Conservation (phyloP, 306 rosid species). For the Pyrus betulifolia region DNA sequence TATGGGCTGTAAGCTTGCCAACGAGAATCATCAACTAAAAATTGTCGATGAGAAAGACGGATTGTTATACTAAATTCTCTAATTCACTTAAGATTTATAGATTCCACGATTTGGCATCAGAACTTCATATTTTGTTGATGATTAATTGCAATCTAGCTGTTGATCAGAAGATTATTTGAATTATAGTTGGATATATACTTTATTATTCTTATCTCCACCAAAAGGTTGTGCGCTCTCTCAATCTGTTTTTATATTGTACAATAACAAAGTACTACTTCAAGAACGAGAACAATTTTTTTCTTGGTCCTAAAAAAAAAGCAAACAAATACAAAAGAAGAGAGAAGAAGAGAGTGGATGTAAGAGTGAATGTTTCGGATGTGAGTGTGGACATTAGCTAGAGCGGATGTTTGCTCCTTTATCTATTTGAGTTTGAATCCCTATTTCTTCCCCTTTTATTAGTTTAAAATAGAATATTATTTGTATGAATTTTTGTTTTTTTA, state of each 20-base stretch:
- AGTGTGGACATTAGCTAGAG: background rate
- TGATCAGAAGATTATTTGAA: constrained; percentile 1
- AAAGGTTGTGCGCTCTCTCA: background rate
- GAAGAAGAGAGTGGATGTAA: background rate
- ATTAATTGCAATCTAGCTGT: constrained; percentile 22
- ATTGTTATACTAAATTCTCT: constrained; percentile 46
- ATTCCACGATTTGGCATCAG: constrained; percentile 39
- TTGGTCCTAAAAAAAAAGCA: background rate
- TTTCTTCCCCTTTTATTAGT: too few relatives aligned
- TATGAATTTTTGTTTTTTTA: too few relatives aligned
- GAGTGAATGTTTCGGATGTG: too few relatives aligned
- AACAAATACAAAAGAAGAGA: background rate
- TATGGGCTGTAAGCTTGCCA: constrained; percentile 50
- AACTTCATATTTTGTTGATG: constrained; percentile 14
- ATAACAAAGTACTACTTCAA: background rate
- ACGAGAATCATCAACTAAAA: constrained; percentile 42
- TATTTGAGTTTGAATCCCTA: background rate
- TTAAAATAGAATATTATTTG: background rate
- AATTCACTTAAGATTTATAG: constrained; percentile 18
- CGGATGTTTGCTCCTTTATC: background rate
- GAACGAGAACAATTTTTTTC: background rate
- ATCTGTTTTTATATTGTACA: background rate
- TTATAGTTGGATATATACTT: constrained; percentile 3
- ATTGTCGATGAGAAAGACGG: constrained; percentile 19
- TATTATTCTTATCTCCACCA: constrained; percentile 14